Conservation (phyloP, 192 early-diverging fungal species). For the Phycomyces nitens region DNA sequence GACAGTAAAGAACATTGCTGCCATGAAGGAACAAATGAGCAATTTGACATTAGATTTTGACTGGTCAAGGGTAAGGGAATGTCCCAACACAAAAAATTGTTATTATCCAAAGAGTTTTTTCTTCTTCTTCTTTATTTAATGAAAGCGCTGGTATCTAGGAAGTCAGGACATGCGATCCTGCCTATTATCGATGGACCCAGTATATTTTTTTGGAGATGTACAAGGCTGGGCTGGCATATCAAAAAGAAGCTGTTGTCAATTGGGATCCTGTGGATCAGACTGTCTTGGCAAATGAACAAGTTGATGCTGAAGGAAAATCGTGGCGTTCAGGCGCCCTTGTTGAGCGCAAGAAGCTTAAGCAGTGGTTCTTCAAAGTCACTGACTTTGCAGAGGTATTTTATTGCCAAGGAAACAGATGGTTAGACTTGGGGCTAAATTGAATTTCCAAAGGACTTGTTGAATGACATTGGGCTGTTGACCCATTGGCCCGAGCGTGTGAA, state of each 20-base stretch:
- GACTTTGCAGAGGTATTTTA: conserved; percentile 67
- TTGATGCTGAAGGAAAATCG: conserved; percentile 79
- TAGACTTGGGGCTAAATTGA: no score
- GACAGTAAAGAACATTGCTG: conserved; percentile 78
- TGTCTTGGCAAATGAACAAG: conserved; percentile 94
- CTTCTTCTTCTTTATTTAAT: no score
- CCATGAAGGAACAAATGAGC: conserved; percentile 80
- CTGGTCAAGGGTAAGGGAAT: conserved; percentile 78
- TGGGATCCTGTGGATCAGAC: conserved; percentile 98
- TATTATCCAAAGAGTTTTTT: no score
- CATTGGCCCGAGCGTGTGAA: conserved; percentile 92
- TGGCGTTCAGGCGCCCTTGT: conserved; percentile 92
- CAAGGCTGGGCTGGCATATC: conserved; percentile 77
- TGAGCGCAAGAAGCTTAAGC: conserved; percentile 76
- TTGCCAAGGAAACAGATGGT: conserved; percentile 13
- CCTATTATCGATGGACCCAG: conserved; percentile 96
- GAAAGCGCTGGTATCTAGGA: no score
- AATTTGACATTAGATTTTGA: conserved; percentile 81
- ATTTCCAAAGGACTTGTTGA: conserved; percentile 55
- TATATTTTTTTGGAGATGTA: conserved; percentile 78
- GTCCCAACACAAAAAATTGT: no score
- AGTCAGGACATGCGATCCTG: conserved; percentile 79
- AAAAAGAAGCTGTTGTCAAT: conserved; percentile 88
- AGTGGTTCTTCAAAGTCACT: conserved; percentile 94
- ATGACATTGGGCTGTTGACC: conserved; percentile 67